Conservation (phyloP, 495 filamentous ascomycete genomes). For the Hyaloscypha hepaticicola region DNA sequence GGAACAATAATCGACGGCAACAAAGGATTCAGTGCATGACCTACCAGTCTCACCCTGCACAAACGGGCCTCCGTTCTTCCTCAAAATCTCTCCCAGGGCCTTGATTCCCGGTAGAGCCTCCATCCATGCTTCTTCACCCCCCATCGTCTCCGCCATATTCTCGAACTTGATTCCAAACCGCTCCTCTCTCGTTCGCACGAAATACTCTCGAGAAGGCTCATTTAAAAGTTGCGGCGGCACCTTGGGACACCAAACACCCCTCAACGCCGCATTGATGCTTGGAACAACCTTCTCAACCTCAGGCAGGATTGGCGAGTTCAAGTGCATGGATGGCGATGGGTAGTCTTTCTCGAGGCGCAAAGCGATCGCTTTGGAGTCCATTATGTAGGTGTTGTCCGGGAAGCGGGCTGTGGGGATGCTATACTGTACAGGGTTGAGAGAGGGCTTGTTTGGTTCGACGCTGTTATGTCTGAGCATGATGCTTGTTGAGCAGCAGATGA, state of each 20-base stretch:
- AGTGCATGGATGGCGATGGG: conserved; percentile 49
- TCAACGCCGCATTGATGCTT: not conserved
- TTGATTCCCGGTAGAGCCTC: not conserved
- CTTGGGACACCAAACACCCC: not conserved
- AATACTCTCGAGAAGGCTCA: not conserved
- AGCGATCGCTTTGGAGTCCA: conserved; percentile 55
- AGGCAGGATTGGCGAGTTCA: conserved; percentile 45
- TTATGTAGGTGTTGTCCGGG: conserved; percentile 51
- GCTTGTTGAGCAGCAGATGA: too few relatives aligned
- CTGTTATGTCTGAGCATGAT: too few relatives aligned
- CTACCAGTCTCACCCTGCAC: conserved; percentile 5
- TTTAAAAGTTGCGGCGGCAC: not conserved
- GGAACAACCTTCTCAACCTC: conserved; percentile 30
- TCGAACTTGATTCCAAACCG: not conserved
- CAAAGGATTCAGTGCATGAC: too few relatives aligned
- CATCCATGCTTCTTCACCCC: conserved; percentile 8
- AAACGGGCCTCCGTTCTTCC: conserved; percentile 11
- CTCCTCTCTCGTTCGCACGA: not conserved
- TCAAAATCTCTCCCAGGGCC: not conserved
- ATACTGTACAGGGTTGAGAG: conserved; percentile 38
- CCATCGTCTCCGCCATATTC: not conserved
- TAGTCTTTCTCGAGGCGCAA: conserved; percentile 48
- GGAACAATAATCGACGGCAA: too few relatives aligned
- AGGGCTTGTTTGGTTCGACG: too few relatives aligned
- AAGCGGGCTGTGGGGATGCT: conserved; percentile 53